Percentiles rank a stretch among this genome's conserved stretches.
Evolutionary conservation across 2,329 filamentous ascomycete species (phyloP).

Genomic region (Graphilbum sp.): DNA sequence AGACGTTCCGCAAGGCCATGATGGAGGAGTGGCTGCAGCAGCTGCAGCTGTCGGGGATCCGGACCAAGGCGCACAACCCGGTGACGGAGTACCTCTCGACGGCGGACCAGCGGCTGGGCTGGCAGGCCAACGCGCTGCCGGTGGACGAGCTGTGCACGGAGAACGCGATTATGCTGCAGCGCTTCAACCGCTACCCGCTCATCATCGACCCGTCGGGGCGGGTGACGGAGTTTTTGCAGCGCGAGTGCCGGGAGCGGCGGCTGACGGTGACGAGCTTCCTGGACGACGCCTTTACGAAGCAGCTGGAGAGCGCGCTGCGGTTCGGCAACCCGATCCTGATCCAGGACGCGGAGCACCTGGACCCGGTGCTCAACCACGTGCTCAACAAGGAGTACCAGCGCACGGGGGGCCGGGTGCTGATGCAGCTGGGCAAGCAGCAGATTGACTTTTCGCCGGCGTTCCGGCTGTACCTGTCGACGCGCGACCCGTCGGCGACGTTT

Average conservation of each 20-base stretch:
- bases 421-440: constrained; percentile 95
- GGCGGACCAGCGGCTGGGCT: constrained; percentile 82
- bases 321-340: constrained; percentile 98
- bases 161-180: constrained; percentile 92
- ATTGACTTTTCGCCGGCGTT: constrained; percentile 98
- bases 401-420: constrained; percentile 92
- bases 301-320: constrained; percentile 87
- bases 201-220: constrained; percentile 96
- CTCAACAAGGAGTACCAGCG: constrained; percentile 99
- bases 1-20: constrained; percentile 95
- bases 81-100: constrained; percentile 94
- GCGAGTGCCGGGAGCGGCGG: constrained; percentile 82
- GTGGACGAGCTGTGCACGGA: constrained; percentile 97
- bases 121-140: constrained; percentile 86
- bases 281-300: constrained; percentile 95
- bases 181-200: constrained; percentile 95
- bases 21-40: constrained; percentile 95
- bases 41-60: constrained; percentile 79
- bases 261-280: constrained; percentile 96
- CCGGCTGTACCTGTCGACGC: constrained; percentile 84
- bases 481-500: constrained; percentile 88
- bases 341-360: constrained; percentile 91
- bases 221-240: constrained; percentile 87
- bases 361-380: constrained; percentile 94
- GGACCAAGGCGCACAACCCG: constrained; percentile 84